Percentiles rank a stretch among this genome's conserved stretches.
Evolutionary conservation across 495 filamentous ascomycete species (phyloP).

Genomic region (Lindgomyces ingoldianus): DNA sequence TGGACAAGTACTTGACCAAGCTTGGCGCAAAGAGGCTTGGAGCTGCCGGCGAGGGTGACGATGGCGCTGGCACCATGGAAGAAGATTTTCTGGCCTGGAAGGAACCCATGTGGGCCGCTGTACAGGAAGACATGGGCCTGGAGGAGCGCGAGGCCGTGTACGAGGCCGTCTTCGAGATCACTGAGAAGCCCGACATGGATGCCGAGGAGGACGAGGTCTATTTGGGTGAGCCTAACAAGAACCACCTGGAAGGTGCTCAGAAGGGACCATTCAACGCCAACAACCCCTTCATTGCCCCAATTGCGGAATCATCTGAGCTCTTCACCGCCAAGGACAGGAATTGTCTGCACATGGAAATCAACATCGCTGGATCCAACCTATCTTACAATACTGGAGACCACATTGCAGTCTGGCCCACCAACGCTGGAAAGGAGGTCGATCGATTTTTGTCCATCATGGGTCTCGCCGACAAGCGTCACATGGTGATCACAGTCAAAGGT

Average conservation of each 20-base stretch:
- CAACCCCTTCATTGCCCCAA: slow-evolving; percentile 96
- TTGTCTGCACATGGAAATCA: slow-evolving; percentile 96
- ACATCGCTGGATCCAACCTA: slow-evolving; percentile 81
- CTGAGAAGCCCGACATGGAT: slow-evolving; percentile 71
- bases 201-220: slow-evolving; percentile 85
- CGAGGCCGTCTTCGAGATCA: slow-evolving; percentile 85
- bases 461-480: slow-evolving; percentile 72
- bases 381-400: slow-evolving; percentile 96
- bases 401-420: slow-evolving; percentile 96
- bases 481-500: slow-evolving; percentile 85
- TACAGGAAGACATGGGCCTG: slow-evolving; percentile 77
- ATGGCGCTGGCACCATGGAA: slow-evolving; percentile 98
- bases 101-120: slow-evolving; percentile 94
- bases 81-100: slow-evolving; percentile 99
- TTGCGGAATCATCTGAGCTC: slow-evolving; percentile 82
- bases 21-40: slow-evolving; percentile 83
- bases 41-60: slow-evolving; percentile 89
- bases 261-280: slow-evolving; percentile 95
- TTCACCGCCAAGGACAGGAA: slow-evolving; percentile 92
- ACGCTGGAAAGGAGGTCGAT: slow-evolving; percentile 89
- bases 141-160: slow-evolving; percentile 97
- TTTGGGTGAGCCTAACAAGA: slow-evolving; percentile 93
- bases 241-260: slow-evolving; percentile 79
- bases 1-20: slow-evolving; percentile 75
- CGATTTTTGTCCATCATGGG: slow-evolving; percentile 81